phyloP scores from a whole-genome alignment of 208 protist species.

The Spongospora subterranea region DNA sequence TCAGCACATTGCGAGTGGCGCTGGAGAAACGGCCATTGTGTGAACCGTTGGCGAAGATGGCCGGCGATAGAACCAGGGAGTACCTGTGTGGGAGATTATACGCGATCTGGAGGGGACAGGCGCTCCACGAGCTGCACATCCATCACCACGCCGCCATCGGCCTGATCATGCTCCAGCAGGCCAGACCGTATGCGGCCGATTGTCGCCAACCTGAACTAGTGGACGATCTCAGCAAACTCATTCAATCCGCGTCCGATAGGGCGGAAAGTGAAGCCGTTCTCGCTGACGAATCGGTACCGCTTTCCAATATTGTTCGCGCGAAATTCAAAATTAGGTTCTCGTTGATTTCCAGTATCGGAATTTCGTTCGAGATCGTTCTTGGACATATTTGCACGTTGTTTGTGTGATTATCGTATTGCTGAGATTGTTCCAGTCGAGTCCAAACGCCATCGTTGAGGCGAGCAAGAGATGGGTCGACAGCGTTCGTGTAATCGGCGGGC shows the following conservation, averaged over 20 bases:
- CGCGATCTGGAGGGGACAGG: neutral
- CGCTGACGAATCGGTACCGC: neutral
- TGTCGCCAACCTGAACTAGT: neutral
- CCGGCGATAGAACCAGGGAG: neutral
- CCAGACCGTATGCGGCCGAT: neutral
- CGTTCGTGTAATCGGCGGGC: neutral
- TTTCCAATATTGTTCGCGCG: too few relatives aligned
- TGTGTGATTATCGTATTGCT: too few relatives aligned
- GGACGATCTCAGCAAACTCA: neutral
- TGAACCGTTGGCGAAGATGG: neutral
- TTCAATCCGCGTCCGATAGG: neutral
- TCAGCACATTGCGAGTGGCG: neutral
- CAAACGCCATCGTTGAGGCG: neutral
- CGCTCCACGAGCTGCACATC: neutral
- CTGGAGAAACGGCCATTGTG: neutral
- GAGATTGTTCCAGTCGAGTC: neutral
- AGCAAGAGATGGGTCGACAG: neutral
- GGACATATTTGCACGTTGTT: too few relatives aligned
- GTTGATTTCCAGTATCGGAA: neutral
- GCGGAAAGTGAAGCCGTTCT: neutral
- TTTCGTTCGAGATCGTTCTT: neutral
- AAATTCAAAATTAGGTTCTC: neutral
- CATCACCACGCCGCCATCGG: neutral
- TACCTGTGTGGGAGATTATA: neutral
- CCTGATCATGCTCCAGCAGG: constrained; percentile 6